Evolutionary conservation across 257 asterid genomes (phyloP).

Genomic region (Salvia rosmarinus): DNA sequence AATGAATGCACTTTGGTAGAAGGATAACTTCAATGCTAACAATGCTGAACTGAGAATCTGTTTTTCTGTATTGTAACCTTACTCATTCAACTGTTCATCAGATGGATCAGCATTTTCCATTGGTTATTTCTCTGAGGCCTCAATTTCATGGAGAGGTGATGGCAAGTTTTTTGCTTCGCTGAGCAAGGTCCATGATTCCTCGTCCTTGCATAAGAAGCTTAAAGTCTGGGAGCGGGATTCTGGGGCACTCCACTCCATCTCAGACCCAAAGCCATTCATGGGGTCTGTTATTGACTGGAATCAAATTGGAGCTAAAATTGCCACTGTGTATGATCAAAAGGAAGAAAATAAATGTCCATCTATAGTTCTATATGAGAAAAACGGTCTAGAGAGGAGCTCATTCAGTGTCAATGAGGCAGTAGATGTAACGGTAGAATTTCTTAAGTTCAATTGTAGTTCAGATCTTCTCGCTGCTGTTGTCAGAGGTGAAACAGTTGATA

Average conservation of each 20-base stretch:
- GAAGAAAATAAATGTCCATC: constrained; percentile 65
- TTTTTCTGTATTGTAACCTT: constrained; percentile 11
- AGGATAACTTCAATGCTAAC: neutral
- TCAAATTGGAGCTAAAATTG: constrained; percentile 86
- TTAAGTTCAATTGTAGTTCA: constrained; percentile 88
- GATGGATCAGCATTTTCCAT: constrained; percentile 59
- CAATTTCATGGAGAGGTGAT: constrained; percentile 91
- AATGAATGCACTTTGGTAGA: constrained; percentile 12
- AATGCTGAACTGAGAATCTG: neutral
- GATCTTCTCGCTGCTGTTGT: constrained; percentile 88
- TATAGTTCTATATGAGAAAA: constrained; percentile 81
- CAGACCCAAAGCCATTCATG: constrained; percentile 74
- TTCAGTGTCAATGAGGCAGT: constrained; percentile 60
- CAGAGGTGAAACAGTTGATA: constrained; percentile 67
- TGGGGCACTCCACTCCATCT: constrained; percentile 77
- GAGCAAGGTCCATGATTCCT: constrained; percentile 59
- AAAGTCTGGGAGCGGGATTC: constrained; percentile 98
- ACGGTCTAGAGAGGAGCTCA: constrained; percentile 89
- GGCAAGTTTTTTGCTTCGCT: constrained; percentile 84
- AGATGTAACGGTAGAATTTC: constrained; percentile 59
- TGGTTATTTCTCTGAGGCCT: constrained; percentile 52
- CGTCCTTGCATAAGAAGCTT: constrained; percentile 58
- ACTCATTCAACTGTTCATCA: constrained; percentile 40
- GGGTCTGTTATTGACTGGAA: constrained; percentile 84
- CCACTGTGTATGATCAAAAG: constrained; percentile 57